Base-by-base conservation (phyloP, 352 stramenopile genomes). In the Pythium periplocum region DNA sequence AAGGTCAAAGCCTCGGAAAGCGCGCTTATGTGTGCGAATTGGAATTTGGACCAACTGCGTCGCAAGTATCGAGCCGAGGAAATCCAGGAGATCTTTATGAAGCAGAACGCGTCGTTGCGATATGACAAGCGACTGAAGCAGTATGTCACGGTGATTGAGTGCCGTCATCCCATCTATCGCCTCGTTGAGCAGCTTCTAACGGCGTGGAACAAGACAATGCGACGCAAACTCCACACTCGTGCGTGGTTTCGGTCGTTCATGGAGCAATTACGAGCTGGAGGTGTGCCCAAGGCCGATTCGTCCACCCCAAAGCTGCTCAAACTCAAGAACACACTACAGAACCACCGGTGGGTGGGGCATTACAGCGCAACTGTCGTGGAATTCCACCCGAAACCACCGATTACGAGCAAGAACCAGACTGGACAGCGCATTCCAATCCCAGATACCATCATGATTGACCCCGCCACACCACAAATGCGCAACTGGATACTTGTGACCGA, bases 31-130 rank as follows among this genome's bases (percentile, higher is more conserved):
- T 98, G 92, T 60, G 77, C 79, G 6, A 97, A 97, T 62, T 97
- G 89, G 90, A 80, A 96, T 48, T 68, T 97, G 2, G 85, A 93
- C 36, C 87, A 95, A 37, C 54, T 96, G 6, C 69, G 81, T 4
- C 75, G 84, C 31, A 92, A 93, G 58, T 93, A 95, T 45, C 77
- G 87, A 6, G 75, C 87, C 1, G 87, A 96, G 54, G 87, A 97
- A 64, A 96, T 97, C 43, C 90, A 97, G 55, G 89, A 98, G 59
- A 73, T 98, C 11, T 97, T 97, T 36, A 82, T 90, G 68, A 89
- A 93, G 50, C 73, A 90, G 34, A 90, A 76, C 11, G 84, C 83
- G 1, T 95, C 82, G 12, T 60, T 98, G 11, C 76, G 87, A 5
- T 98, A 93, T 50, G 86, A 98, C 53, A 77, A 76, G 42, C 63